A percentile compares a stretch with the other conserved stretches of the same genome.
These are phyloP conservation scores for Lachancea nothofagi DNA, from an alignment of 805 yeast species.

Conservation along the genomic window DNA sequence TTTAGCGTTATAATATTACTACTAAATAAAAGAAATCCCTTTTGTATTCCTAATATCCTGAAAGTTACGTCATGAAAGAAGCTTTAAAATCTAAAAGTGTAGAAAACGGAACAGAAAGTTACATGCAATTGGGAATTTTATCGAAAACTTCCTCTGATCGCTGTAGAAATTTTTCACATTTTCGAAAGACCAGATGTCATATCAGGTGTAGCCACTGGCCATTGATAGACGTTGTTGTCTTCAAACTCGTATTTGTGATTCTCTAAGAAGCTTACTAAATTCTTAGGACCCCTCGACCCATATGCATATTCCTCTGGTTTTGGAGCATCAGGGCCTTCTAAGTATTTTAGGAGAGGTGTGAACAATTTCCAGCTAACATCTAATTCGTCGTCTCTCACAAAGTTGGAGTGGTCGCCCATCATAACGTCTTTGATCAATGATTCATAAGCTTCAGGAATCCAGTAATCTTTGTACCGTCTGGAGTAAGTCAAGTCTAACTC, in stretches of 20 bases:
- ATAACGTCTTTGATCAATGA: slow-evolving; percentile 86
- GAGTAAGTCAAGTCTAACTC: slow-evolving; percentile 87
- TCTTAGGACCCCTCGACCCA: slow-evolving; percentile 85
- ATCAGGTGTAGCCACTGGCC: slow-evolving; percentile 74
- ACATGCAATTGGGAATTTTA: neutral
- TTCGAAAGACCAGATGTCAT: slow-evolving; percentile 2
- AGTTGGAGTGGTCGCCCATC: slow-evolving; percentile 92
- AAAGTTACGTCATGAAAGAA: slow-evolving; percentile 2
- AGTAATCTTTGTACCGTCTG: slow-evolving; percentile 74
- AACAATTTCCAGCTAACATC: slow-evolving; percentile 89
- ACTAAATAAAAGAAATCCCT: neutral
- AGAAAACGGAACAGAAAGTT: slow-evolving; percentile 2
- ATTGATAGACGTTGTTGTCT: slow-evolving; percentile 63
- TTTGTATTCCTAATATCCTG: slow-evolving; percentile 1
- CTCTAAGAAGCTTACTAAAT: slow-evolving; percentile 53
- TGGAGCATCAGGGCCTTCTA: slow-evolving; percentile 70
- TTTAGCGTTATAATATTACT: neutral
- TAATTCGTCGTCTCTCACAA: slow-evolving; percentile 95
- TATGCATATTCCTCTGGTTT: slow-evolving; percentile 67
- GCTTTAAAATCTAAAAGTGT: too few species aligned
- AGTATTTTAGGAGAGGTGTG: slow-evolving; percentile 79
- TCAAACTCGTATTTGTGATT: slow-evolving; percentile 70
- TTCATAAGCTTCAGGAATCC: slow-evolving; percentile 98
- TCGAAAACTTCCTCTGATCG: neutral
- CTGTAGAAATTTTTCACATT: slow-evolving; percentile 3